Conservation (phyloP, 2,329 filamentous ascomycete genomes). For the Nemania bipapillata region DNA sequence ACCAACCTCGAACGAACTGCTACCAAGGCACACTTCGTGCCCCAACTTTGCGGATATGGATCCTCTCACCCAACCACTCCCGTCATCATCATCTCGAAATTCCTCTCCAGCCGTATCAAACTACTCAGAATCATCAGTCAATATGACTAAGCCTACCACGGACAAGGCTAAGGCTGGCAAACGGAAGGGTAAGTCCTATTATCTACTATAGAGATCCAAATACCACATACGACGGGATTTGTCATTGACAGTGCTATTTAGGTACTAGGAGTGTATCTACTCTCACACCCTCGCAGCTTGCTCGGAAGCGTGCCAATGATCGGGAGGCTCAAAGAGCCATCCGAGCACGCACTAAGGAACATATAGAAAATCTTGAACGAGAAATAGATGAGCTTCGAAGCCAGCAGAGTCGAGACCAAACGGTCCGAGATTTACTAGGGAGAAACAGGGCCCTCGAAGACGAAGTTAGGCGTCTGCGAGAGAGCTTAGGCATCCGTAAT, state of each 20-base stretch:
- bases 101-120: conserved; percentile 34
- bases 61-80: conserved; percentile 26
- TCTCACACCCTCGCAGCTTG: conserved; percentile 86
- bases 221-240: neutral
- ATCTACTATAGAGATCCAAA: neutral
- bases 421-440: conserved; percentile 63
- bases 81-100: conserved; percentile 29
- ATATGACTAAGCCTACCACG: conserved; percentile 43
- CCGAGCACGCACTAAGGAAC: conserved; percentile 83
- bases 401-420: conserved; percentile 60
- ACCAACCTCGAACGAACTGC: conserved; percentile 12
- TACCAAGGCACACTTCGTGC: conserved; percentile 33
- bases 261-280: conserved; percentile 83
- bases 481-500: conserved; percentile 58
- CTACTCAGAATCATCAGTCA: conserved; percentile 38
- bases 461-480: conserved; percentile 60
- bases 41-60: conserved; percentile 32
- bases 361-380: conserved; percentile 81
- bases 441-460: conserved; percentile 66
- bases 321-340: conserved; percentile 90
- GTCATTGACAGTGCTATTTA: conserved; percentile 44
- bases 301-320: conserved; percentile 90
- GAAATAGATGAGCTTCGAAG: conserved; percentile 76
- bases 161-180: conserved; percentile 46
- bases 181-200: conserved; percentile 48